Evolutionary conservation across 1,284 basidiomycete genomes (phyloP).

Genomic region (Dichomitus squalens): DNA sequence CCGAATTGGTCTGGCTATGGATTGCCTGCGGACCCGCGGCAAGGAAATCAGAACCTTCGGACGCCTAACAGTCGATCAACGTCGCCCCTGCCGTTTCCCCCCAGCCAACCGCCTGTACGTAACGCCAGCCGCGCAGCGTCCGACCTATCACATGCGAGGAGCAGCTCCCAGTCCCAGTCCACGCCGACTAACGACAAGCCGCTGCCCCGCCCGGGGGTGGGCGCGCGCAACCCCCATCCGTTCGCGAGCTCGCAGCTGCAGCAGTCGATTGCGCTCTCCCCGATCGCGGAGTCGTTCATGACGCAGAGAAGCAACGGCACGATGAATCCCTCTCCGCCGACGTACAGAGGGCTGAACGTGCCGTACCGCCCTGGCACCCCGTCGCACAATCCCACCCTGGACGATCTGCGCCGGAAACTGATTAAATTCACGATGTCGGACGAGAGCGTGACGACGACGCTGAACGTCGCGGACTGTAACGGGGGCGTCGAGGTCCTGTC

Average conservation of each 20-base stretch:
- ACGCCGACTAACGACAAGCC: constrained; percentile 34
- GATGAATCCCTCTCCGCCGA: constrained; percentile 30
- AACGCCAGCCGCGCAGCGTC: constrained; percentile 40
- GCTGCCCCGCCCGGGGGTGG: constrained; percentile 37
- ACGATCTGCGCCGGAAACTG: constrained; percentile 78
- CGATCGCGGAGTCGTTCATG: constrained; percentile 67
- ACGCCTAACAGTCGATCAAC: constrained; percentile 47
- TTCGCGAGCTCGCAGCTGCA: constrained; percentile 30
- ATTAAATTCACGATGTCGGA: constrained; percentile 88
- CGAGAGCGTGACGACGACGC: constrained; percentile 72
- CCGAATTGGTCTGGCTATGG: constrained; percentile 55
- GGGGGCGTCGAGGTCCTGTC: constrained; percentile 86
- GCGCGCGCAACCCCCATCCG: constrained; percentile 34
- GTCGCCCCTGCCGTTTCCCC: constrained; percentile 56
- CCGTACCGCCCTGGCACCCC: constrained; percentile 47
- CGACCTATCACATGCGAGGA: constrained; percentile 38
- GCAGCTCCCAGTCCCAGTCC: constrained; percentile 43
- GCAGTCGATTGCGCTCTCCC: constrained; percentile 53
- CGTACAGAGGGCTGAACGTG: constrained; percentile 50
- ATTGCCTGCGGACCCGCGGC: constrained; percentile 61
- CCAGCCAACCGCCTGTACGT: constrained; percentile 36
- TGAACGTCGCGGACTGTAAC: constrained; percentile 79
- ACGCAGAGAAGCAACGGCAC: constrained; percentile 38
- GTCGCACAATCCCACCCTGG: constrained; percentile 58
- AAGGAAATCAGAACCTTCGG: constrained; percentile 46